phyloP scores from a whole-genome alignment of 495 filamentous ascomycete genomes.

The Thermochaetoides thermophila region DNA sequence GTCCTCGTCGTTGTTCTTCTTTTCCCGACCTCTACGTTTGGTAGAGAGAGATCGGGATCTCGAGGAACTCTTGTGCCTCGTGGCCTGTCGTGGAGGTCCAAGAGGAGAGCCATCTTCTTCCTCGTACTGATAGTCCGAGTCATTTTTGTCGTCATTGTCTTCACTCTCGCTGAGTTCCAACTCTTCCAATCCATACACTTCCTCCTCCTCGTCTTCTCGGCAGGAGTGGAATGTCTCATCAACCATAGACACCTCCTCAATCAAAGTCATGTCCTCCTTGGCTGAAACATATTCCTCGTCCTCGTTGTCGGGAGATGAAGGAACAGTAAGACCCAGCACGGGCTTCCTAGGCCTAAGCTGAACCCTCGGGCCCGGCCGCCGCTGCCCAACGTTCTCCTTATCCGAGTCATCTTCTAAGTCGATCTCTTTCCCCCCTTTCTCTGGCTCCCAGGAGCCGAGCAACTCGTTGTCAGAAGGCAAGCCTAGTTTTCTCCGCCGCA shows the following conservation, averaged over 20 bases:
- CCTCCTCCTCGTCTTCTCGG: constrained; percentile 4
- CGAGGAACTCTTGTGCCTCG: no score
- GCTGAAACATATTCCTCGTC: constrained; percentile 11
- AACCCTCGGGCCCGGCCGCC: constrained; percentile 4
- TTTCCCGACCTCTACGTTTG: not conserved
- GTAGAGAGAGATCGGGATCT: no score
- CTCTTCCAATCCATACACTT: not conserved
- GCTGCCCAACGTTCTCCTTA: constrained; percentile 1
- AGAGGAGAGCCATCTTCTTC: not conserved
- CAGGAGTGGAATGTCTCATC: constrained; percentile 9
- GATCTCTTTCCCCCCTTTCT: no score
- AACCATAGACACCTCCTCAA: constrained; percentile 11
- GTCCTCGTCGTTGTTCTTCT: constrained; percentile 3
- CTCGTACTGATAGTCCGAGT: not conserved
- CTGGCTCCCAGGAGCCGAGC: no score
- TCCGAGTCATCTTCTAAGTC: not conserved
- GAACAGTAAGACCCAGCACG: constrained; percentile 3
- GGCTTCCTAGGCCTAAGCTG: constrained; percentile 12
- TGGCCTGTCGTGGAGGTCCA: no score
- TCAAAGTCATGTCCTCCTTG: constrained; percentile 12
- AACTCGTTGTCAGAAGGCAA: no score
- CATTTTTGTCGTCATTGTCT: constrained; percentile 5
- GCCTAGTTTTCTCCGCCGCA: no score
- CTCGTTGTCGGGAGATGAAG: constrained; percentile 6
- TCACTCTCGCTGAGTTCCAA: constrained; percentile 5